Conservation (phyloP, 371 early-diverging fungal species). For the Cokeromyces recurvatus region DNA sequence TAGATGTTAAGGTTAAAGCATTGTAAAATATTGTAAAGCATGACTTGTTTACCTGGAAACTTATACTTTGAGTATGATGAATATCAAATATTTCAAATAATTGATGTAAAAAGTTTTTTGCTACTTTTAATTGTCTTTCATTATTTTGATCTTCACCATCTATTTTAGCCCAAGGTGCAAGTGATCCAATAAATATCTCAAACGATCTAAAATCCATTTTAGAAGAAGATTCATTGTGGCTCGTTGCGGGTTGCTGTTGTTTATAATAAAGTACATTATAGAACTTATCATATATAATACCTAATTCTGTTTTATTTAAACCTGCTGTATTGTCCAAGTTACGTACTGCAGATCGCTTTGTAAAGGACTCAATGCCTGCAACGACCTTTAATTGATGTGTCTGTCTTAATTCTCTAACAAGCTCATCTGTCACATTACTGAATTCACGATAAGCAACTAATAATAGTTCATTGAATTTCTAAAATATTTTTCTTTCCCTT, state of each 20-base stretch:
- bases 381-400: constrained; percentile 91
- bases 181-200: constrained; percentile 51
- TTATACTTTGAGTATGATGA: constrained; percentile 54
- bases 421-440: constrained; percentile 71
- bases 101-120: constrained; percentile 41
- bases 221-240: constrained; percentile 34
- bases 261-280: constrained; percentile 80
- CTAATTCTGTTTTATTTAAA: constrained; percentile 82
- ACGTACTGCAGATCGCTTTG: constrained; percentile 85
- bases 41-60: constrained; percentile 43
- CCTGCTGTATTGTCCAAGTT: constrained; percentile 69
- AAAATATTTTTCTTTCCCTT: background rate
- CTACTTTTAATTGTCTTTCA: constrained; percentile 35
- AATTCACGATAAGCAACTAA: constrained; percentile 92
- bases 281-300: constrained; percentile 85
- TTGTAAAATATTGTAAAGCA: no score
- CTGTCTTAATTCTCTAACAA: constrained; percentile 79
- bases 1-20: no score
- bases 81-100: constrained; percentile 58
- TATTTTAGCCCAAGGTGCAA: constrained; percentile 54
- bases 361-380: constrained; percentile 91
- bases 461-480: constrained; percentile 89
- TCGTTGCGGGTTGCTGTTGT: constrained; percentile 27
- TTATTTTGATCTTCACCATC: constrained; percentile 17
- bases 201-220: constrained; percentile 66